Evolutionary conservation across 768 basidiomycete species (phyloP), one percentile per base, ranked within the genome.

Genomic region (Trametes cinnabarina): DNA sequence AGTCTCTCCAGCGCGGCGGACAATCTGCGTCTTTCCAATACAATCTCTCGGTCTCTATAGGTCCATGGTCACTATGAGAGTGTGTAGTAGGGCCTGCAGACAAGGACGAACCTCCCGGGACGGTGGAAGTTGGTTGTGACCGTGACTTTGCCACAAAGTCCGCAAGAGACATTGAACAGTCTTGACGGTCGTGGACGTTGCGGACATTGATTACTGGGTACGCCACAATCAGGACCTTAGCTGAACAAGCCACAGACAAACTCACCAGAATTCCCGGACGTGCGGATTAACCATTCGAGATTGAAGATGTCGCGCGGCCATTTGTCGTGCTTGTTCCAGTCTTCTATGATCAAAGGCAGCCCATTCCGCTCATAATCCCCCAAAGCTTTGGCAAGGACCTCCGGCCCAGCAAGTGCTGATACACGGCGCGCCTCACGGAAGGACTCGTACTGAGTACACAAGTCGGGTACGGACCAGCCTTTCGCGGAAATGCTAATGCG

Each of bases 21-120:
- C 90, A 92, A 11, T 80, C 75, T 1, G 80, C 79, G 65, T 94
- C 92, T 66, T 93, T 93, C 20, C 88, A 90, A 64, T 94, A 93
- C 9, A 85, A 74, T 26, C 88, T 75, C 65, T 84, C 80, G 10
- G 68, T 64, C 63, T 88, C 87, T 89, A 62, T 15, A 41, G 54
- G 55, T 47, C n/a, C 34, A 39, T 57, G 34, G 28, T 58, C 46
- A 28, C 39, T 15, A 43, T 30, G 20, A 19, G 20, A 9, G 17
- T 30, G 40, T 54, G 41, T 25, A 10, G 51, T 26, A 42, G 54
- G 0, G 19, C 12, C 19, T 47, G n/a, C 30, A 61, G 20, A 14
- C 22, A 1, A 35, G 9, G 25, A 14, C 60, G 19, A 20, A 69
- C 66, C 63, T 47, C 60, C 57, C 3, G 55, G 23, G 3, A 17